These are phyloP conservation scores for Baorangia bicolor DNA, from an alignment of 768 basidiomycete genomes.

Conservation along the genomic window DNA sequence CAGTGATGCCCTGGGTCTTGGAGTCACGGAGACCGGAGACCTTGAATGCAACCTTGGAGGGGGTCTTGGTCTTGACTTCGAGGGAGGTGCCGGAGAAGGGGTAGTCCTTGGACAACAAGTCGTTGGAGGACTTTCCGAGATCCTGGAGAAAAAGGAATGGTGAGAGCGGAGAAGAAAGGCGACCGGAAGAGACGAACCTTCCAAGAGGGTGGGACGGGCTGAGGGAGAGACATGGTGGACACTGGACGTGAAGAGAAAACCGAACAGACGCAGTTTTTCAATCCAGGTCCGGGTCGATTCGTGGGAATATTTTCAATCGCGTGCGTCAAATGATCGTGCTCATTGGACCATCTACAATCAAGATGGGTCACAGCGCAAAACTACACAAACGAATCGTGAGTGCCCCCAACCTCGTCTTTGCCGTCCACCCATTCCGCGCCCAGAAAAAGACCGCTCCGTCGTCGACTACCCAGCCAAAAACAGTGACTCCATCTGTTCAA, in stretches of 20 bases:
- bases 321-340: background rate
- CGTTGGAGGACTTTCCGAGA: slow-evolving; percentile 96
- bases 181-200: slow-evolving; percentile 51
- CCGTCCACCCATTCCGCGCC: background rate
- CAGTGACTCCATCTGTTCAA: slow-evolving; percentile 8
- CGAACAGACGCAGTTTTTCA: background rate
- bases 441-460: slow-evolving; percentile 28
- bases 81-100: slow-evolving; percentile 69
- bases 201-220: slow-evolving; percentile 97
- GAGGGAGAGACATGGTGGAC: slow-evolving; percentile 79
- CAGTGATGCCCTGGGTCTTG: slow-evolving; percentile 70
- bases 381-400: slow-evolving; percentile 34
- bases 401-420: background rate
- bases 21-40: slow-evolving; percentile 81
- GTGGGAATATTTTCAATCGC: slow-evolving; percentile 26
- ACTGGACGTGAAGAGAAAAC: slow-evolving; percentile 23
- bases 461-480: slow-evolving; percentile 6
- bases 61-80: slow-evolving; percentile 87
- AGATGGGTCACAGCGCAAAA: slow-evolving; percentile 41
- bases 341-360: background rate
- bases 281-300: slow-evolving; percentile 23
- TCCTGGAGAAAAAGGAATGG: slow-evolving; percentile 50
- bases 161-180: background rate
- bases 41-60: slow-evolving; percentile 91
- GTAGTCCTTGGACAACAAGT: slow-evolving; percentile 92